Conservation (phyloP, 331 rosid species). For the Telfairia occidentalis region DNA sequence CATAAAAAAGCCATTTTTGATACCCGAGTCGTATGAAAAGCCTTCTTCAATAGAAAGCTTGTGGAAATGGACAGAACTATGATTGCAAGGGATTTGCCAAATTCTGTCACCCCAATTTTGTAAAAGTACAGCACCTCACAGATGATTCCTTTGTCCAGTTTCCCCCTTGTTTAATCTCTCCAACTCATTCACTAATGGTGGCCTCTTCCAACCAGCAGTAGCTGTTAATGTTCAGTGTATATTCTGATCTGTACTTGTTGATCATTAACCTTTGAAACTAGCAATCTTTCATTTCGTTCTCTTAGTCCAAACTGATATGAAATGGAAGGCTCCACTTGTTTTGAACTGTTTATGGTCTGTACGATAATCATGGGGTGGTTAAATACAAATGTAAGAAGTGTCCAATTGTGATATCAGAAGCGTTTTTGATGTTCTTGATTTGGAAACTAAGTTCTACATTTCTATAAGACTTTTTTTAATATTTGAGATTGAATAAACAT, state of each 20-base stretch:
- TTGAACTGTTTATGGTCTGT: no score
- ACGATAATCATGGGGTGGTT: no score
- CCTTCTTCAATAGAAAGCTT: constrained; percentile 1
- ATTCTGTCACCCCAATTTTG: background rate
- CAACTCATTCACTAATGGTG: background rate
- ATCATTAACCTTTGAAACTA: background rate
- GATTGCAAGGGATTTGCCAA: background rate
- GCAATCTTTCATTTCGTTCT: background rate
- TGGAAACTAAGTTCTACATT: no score
- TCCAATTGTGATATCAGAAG: no score
- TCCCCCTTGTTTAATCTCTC: background rate
- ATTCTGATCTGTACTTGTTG: background rate
- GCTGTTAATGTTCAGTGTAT: background rate
- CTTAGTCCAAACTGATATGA: no score
- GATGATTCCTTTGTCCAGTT: background rate
- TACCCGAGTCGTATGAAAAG: background rate
- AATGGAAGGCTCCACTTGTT: no score
- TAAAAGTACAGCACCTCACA: background rate
- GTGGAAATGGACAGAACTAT: background rate
- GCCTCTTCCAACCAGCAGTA: background rate
- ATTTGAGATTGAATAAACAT: no score
- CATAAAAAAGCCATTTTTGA: constrained; percentile 12
- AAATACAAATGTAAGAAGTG: no score
- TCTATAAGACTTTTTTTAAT: no score
- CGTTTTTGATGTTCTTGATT: no score